Conservation (phyloP, 768 basidiomycete species). For the Imleria badia region DNA sequence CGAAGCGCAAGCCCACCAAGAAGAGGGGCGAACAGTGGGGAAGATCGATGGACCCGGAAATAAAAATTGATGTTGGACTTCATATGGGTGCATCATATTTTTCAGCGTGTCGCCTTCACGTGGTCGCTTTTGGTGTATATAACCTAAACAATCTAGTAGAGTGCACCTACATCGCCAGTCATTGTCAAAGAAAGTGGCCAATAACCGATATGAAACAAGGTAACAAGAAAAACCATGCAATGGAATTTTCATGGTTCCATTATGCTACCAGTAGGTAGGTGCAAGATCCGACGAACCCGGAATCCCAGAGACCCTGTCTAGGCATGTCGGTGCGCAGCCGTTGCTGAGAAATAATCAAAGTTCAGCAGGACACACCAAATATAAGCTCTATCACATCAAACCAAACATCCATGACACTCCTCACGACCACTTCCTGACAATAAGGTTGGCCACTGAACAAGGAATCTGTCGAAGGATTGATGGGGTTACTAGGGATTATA, state of each 20-base stretch:
- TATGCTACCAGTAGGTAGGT: too few relatives aligned
- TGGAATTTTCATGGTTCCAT: too few relatives aligned
- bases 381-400: conserved; percentile 38
- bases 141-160: not conserved
- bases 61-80: conserved; percentile 15
- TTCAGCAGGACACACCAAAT: not conserved
- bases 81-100: not conserved
- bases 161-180: too few relatives aligned
- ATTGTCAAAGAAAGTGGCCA: not conserved
- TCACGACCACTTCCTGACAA: conserved; percentile 41
- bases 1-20: conserved; percentile 74
- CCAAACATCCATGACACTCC: conserved; percentile 63
- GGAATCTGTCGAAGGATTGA: conserved; percentile 50
- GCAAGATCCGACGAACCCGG: not conserved
- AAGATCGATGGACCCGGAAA: conserved; percentile 77
- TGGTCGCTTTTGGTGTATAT: not conserved
- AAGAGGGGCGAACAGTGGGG: conserved; percentile 62
- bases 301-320: not conserved
- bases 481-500: conserved; percentile 28
- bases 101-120: not conserved
- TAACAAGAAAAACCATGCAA: not conserved
- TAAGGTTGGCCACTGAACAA: conserved; percentile 87
- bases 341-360: not conserved
- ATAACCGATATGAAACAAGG: not conserved
- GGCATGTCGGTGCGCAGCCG: not conserved